Evolutionary conservation across 345 rosid genomes (phyloP).

Genomic region (Garcia nutans): DNA sequence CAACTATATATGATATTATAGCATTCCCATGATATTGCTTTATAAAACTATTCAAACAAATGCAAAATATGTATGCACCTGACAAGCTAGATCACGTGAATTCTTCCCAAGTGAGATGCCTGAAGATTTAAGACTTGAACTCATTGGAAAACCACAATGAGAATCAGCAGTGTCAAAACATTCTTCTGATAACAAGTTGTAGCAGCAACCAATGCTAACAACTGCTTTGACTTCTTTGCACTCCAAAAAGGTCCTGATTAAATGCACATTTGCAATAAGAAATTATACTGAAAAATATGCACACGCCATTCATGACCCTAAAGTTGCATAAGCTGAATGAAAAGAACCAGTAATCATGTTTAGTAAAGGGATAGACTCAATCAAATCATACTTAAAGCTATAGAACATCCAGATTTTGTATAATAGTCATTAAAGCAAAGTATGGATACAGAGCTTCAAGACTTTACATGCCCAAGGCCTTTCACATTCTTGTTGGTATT

Average conservation of each 20-base stretch:
- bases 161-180: constrained; percentile 33
- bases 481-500: background rate
- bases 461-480: background rate
- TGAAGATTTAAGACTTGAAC: constrained; percentile 58
- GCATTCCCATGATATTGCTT: constrained; percentile 9
- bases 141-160: constrained; percentile 72
- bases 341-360: background rate
- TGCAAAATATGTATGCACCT: constrained; percentile 45
- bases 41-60: background rate
- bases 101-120: constrained; percentile 60
- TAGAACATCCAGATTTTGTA: too few relatives aligned
- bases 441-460: background rate
- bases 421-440: too few relatives aligned
- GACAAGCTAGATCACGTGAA: constrained; percentile 89
- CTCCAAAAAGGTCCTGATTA: constrained; percentile 65
- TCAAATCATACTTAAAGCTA: too few relatives aligned
- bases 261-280: constrained; percentile 16
- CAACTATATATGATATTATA: background rate
- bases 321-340: background rate
- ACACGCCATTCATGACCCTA: background rate
- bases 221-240: constrained; percentile 70
- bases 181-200: constrained; percentile 80
- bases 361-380: background rate
- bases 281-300: background rate
- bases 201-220: constrained; percentile 95